Evolutionary conservation across 768 basidiomycete species (phyloP), one percentile per base, ranked within the genome.

Genomic region (Crassisporium funariophilum): DNA sequence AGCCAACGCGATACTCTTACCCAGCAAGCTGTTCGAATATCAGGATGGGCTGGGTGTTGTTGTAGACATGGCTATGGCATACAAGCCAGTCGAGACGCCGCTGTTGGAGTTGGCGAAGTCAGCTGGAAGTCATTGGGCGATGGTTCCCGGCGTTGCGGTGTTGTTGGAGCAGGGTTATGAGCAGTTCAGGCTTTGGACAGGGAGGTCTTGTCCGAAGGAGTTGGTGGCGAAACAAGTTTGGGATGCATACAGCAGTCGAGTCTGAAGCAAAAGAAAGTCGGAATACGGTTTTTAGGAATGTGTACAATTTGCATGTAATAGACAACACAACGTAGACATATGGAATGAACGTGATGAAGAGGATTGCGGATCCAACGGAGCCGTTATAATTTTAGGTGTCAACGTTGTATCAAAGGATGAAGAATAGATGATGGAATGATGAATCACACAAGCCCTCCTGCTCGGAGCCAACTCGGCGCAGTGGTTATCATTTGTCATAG

Each of bases 51-150:
- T 71, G 1, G 72, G 75, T n/a, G 86, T 86, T 1, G 86, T 94
- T 9, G 76, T 98, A 9, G 97, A 99, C 57, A 89, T 97, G 87
- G 93, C 95, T 57, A 89, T 97, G 87, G 93, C 95, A 15, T 98
- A 98, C 65, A 86, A 86, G 56, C 97, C 95, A 0, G 80, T 85
- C 3, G 77, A 83, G 55, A 98, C 95, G 11, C 86, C 94, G 0
- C 65, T 99, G 44, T 68, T 98, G 19, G 61, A 64, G 42, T 66
- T 95, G 11, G 94, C 91, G 4, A 73, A 76, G 55, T 58, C 63
- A 29, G 67, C 62, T 17, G 72, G 71, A 5, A 51, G 64, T 21
- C 72, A 77, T 24, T 95, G 94, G 94, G 71, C 65, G 8, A 67
- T 72, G 4, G 86, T 93, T n/a, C 76, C 76, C 40, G 94, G 95